A percentile compares a stretch with the other conserved stretches of the same genome.
Conservation (phyloP, 2,329 filamentous ascomycete species). For the Colletotrichum liaoningense region DNA sequence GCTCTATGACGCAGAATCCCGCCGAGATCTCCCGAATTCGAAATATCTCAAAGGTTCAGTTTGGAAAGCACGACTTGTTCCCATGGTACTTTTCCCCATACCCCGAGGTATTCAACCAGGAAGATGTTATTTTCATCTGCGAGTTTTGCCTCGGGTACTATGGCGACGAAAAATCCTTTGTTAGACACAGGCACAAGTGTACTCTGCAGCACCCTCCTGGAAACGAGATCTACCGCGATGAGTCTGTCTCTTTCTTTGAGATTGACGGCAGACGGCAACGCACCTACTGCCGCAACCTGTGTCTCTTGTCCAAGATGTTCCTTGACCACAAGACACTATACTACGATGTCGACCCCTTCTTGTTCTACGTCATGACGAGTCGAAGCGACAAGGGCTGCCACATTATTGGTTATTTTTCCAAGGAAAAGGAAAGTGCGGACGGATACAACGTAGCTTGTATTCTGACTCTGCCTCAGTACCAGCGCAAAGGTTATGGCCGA, state of each 20-base stretch:
- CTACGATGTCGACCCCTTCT: slow-evolving; percentile 98
- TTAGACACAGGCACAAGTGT: slow-evolving; percentile 89
- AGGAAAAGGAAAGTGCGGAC: slow-evolving; percentile 97
- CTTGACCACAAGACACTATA: slow-evolving; percentile 98
- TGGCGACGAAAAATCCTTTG: slow-evolving; percentile 83
- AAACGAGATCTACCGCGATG: slow-evolving; percentile 98
- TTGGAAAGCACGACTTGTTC: slow-evolving; percentile 91
- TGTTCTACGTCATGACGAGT: slow-evolving; percentile 98
- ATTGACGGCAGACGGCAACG: slow-evolving; percentile 94
- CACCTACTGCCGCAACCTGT: slow-evolving; percentile 97
- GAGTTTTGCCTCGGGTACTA: slow-evolving; percentile 97
- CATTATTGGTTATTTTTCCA: slow-evolving; percentile 99
- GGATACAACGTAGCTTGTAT: slow-evolving; percentile 99
- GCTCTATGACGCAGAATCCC: slow-evolving; percentile 99
- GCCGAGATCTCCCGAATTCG: slow-evolving; percentile 96
- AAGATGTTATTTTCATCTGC: slow-evolving; percentile 94
- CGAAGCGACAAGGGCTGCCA: slow-evolving; percentile 91
- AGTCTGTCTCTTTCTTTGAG: slow-evolving; percentile 94
- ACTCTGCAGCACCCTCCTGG: slow-evolving; percentile 91
- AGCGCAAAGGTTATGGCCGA: slow-evolving; percentile 92
- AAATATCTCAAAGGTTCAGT: slow-evolving; percentile 94
- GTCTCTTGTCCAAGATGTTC: slow-evolving; percentile 94
- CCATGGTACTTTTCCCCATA: slow-evolving; percentile 99
- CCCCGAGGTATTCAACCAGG: slow-evolving; percentile 86
- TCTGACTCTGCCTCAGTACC: slow-evolving; percentile 93